Base-by-base conservation (phyloP, 257 asterid genomes). In the Salvia splendens region DNA sequence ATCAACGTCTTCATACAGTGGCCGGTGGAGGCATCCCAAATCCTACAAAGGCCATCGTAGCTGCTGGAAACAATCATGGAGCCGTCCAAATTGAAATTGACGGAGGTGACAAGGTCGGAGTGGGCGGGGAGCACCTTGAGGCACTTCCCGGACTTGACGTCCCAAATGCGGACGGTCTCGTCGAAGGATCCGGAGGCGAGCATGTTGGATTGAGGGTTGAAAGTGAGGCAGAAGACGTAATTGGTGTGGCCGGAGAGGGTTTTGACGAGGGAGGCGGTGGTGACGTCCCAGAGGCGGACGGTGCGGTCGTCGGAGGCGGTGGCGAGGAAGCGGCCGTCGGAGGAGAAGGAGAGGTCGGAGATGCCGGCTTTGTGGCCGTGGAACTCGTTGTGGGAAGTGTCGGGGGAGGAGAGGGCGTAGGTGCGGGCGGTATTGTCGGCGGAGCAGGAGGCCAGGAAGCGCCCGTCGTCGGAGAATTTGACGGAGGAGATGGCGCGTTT, bases 1-100 rank as follows among this genome's bases (percentile, higher is more conserved):
- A 91, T 86, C 67, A 94, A 74, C 47, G 99, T 94, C 91, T 94
- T 94, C 73, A 88, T 68, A 82, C 99, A 94, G 78, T 88, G 96
- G 46, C 99, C 97, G 28, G 99, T 94, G 10, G 96, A 80, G 65
- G 95, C 88, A 79, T 94, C 96, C 99, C 99, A 91, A 75, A 94
- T 85, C 87, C 97, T 82, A 70, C 99, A 94, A 62, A 94, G 80
- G 67, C 99, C 99, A 79, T 94, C 99, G 62, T 88, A 91, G 61
- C 99, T 91, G 49, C 97, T 87, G 14, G 96, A 81, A 4, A 91
- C 96, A 20, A 94, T 91, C 75, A 86, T 36, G 6, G 92, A 71
- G 3, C 99, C 99, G 24, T 94, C 99, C 77, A 87, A 74, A 68
- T 86, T 91, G 71, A 84, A 94, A 73, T 83, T 67, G 16, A 91